These are phyloP conservation scores for Nigrograna mackinnonii DNA, from an alignment of 2,329 filamentous ascomycete species.

Conservation along the genomic window DNA sequence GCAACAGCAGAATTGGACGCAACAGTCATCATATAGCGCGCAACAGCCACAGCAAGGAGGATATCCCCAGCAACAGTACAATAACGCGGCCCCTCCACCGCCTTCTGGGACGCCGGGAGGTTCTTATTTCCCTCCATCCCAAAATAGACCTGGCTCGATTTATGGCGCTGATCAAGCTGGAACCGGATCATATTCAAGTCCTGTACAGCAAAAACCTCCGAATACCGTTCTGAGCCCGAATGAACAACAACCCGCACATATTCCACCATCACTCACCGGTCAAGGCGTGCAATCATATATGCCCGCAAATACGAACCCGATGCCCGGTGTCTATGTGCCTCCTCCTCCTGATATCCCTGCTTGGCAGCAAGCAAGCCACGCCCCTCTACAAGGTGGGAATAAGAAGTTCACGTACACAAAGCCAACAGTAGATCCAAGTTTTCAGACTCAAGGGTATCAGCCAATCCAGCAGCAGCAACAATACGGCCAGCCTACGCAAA, in stretches of 20 bases:
- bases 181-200: slow-evolving; percentile 15
- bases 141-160: slow-evolving; percentile 27
- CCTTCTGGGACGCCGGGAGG: slow-evolving; percentile 32
- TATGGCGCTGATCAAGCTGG: slow-evolving; percentile 26
- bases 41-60: slow-evolving; percentile 7
- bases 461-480: slow-evolving; percentile 19
- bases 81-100: slow-evolving; percentile 28
- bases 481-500: slow-evolving; percentile 16
- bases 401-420: slow-evolving; percentile 38
- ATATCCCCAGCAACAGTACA: slow-evolving; percentile 21
- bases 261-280: slow-evolving; percentile 34
- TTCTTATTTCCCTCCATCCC: slow-evolving; percentile 35
- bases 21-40: slow-evolving; percentile 11
- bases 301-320: slow-evolving; percentile 36
- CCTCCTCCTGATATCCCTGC: slow-evolving; percentile 39
- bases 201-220: slow-evolving; percentile 20
- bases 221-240: slow-evolving; percentile 31
- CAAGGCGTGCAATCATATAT: slow-evolving; percentile 38
- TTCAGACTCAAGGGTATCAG: slow-evolving; percentile 24
- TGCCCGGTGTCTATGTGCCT: slow-evolving; percentile 38
- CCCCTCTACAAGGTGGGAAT: slow-evolving; percentile 30
- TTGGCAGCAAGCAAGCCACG: slow-evolving; percentile 41
- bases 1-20: slow-evolving; percentile 12
- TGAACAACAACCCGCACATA: slow-evolving; percentile 35
- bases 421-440: slow-evolving; percentile 26